Evolutionary conservation across 2,329 filamentous ascomycete species (phyloP).

Genomic region (Whalleya microplaca): DNA sequence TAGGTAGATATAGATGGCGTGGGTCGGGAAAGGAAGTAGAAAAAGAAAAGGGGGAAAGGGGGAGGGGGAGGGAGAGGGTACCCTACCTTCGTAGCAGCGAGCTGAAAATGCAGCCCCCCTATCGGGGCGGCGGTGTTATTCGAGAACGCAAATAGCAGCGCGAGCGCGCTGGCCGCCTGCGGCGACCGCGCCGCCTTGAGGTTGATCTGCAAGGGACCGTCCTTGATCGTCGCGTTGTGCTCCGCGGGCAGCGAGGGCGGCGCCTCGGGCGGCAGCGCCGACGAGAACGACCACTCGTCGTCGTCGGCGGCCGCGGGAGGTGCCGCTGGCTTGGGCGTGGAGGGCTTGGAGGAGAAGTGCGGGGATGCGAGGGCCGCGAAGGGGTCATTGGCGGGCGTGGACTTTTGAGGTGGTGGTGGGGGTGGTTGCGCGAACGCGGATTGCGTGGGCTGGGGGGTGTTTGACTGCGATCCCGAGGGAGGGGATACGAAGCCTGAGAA

Average conservation of each 20-base stretch:
- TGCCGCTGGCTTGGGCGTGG: constrained; percentile 37
- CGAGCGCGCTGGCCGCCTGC: constrained; percentile 60
- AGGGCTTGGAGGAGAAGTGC: constrained; percentile 43
- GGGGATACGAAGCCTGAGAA: constrained; percentile 61
- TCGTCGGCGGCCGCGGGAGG: constrained; percentile 57
- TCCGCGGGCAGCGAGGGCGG: constrained; percentile 57
- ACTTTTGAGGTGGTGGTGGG: constrained; percentile 43
- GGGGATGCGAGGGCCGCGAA: constrained; percentile 55
- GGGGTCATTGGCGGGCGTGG: constrained; percentile 47
- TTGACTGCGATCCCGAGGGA: constrained; percentile 51
- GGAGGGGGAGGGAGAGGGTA: not conserved
- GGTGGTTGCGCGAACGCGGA: constrained; percentile 49
- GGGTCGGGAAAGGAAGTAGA: no score
- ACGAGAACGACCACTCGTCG: constrained; percentile 94
- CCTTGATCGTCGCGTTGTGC: constrained; percentile 69
- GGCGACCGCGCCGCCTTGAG: constrained; percentile 69
- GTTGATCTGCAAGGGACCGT: constrained; percentile 71
- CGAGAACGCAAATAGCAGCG: constrained; percentile 79
- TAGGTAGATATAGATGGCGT: no score
- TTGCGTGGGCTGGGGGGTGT: constrained; percentile 57
- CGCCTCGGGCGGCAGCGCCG: constrained; percentile 70
- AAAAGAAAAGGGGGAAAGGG: not conserved
- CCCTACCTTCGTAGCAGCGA: constrained; percentile 88
- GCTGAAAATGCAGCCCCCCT: constrained; percentile 82
- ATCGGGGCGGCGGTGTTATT: constrained; percentile 76